These are phyloP conservation scores for Fallopia convolvulus DNA, from an alignment of 148 eudicot genomes.

Conservation along the genomic window DNA sequence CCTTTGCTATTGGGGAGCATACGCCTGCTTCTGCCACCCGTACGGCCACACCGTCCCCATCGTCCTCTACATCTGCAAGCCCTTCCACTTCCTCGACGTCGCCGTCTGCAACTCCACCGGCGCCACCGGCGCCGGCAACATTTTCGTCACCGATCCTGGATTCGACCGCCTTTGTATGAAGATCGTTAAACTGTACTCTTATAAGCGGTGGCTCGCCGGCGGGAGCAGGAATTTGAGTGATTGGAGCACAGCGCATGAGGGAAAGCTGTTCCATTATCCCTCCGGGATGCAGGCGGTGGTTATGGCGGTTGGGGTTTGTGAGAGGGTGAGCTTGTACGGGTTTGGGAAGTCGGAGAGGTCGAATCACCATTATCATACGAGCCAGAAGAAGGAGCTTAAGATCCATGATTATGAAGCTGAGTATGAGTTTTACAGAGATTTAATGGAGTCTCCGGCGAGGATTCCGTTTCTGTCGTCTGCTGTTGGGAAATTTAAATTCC, in stretches of 20 bases:
- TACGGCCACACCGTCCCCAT: constrained; percentile 32
- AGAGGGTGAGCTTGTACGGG: constrained; percentile 69
- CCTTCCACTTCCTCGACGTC: constrained; percentile 58
- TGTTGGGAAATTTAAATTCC: constrained; percentile 50
- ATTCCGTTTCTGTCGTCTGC: constrained; percentile 42
- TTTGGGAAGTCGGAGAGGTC: constrained; percentile 61
- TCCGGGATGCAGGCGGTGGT: constrained; percentile 91
- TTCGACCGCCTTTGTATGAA: constrained; percentile 62
- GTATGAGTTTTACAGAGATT: constrained; percentile 66
- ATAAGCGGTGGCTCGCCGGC: constrained; percentile 44
- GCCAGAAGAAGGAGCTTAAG: constrained; percentile 62
- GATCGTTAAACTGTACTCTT: constrained; percentile 74
- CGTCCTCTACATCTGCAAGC: constrained; percentile 77
- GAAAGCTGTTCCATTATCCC: constrained; percentile 70
- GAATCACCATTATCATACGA: constrained; percentile 82
- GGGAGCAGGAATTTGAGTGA: constrained; percentile 34
- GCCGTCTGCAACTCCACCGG: constrained; percentile 33
- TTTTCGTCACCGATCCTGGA: constrained; percentile 56
- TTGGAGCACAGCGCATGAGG: constrained; percentile 67
- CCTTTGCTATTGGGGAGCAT: constrained; percentile 45
- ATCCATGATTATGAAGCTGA: constrained; percentile 85
- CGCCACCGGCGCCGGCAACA: constrained; percentile 36
- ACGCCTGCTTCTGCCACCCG: constrained; percentile 62
- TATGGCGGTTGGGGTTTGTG: constrained; percentile 78
- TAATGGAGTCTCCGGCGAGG: constrained; percentile 40